Percentiles rank a stretch among this genome's conserved stretches.
Evolutionary conservation across 441 rosid genomes (phyloP).

Genomic region (Adansonia grandidieri): DNA sequence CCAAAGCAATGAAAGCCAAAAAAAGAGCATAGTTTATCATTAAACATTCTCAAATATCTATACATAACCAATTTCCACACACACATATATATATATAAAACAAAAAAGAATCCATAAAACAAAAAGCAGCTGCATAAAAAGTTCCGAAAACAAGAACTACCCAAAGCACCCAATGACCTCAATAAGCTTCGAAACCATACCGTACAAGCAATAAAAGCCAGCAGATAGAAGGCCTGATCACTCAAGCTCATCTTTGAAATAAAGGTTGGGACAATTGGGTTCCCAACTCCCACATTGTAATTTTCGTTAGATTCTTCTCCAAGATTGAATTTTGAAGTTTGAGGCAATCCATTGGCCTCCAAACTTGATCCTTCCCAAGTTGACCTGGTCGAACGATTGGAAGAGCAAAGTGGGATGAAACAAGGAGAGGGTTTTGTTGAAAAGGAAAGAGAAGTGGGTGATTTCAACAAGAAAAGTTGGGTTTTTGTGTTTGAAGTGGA

Average conservation of each 20-base stretch:
- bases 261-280: conserved; percentile 47
- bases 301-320: conserved; percentile 39
- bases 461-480: conserved; percentile 32
- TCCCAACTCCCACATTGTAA: conserved; percentile 53
- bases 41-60: not conserved
- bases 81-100: too few species aligned
- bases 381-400: conserved; percentile 30
- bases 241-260: conserved; percentile 52
- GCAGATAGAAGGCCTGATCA: conserved; percentile 77
- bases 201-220: conserved; percentile 82
- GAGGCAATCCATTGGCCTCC: conserved; percentile 28
- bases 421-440: conserved; percentile 27
- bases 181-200: conserved; percentile 37
- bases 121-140: not conserved
- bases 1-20: not conserved
- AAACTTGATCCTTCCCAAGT: conserved; percentile 5
- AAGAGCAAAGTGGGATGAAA: conserved; percentile 39
- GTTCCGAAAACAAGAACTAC: conserved; percentile 11
- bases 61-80: not conserved
- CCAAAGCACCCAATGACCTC: conserved; percentile 16
- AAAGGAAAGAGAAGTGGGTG: conserved; percentile 22
- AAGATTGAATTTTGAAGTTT: conserved; percentile 31
- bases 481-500: conserved; percentile 19
- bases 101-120: not conserved
- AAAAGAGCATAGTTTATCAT: not conserved